Evolutionary conservation across 352 stramenopile species (phyloP).

Genomic region (Globisporangium megalacanthum): DNA sequence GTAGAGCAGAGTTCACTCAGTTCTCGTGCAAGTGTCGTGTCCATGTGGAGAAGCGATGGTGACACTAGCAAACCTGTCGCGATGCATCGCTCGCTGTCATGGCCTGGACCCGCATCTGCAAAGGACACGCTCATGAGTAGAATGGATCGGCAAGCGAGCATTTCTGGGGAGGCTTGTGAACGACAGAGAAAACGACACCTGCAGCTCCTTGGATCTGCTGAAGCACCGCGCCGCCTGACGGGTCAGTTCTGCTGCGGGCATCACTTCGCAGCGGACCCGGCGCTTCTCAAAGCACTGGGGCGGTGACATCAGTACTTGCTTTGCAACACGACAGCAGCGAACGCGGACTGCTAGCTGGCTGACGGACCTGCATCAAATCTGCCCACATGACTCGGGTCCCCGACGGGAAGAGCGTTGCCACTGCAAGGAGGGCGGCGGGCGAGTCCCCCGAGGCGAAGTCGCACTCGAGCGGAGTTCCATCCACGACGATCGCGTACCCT

Average conservation of each 20-base stretch:
- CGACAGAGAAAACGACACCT: constrained; percentile 14
- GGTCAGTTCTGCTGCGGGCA: constrained; percentile 21
- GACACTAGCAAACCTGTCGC: neutral
- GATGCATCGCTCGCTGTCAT: constrained; percentile 9
- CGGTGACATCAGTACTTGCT: neutral
- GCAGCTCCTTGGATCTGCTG: constrained; percentile 24
- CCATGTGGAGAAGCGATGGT: neutral
- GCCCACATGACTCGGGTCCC: constrained; percentile 9
- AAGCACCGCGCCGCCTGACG: constrained; percentile 26
- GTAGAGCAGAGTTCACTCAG: too few relatives aligned
- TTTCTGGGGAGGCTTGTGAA: too few relatives aligned
- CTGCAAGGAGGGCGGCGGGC: neutral
- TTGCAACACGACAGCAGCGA: neutral
- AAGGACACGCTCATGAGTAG: neutral
- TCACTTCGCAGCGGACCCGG: constrained; percentile 22
- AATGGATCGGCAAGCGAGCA: too few relatives aligned
- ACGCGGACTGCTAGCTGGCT: neutral
- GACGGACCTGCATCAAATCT: constrained; percentile 11
- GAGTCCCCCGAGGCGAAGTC: neutral
- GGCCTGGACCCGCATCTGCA: constrained; percentile 7
- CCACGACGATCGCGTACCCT: constrained; percentile 3
- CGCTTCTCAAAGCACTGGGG: constrained; percentile 20
- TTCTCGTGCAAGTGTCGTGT: too few relatives aligned
- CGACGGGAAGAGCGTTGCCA: constrained; percentile 11
- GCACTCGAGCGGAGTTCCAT: neutral